Base-by-base conservation (phyloP, 805 yeast genomes). In the Kodamaea kaohsiungensis region DNA sequence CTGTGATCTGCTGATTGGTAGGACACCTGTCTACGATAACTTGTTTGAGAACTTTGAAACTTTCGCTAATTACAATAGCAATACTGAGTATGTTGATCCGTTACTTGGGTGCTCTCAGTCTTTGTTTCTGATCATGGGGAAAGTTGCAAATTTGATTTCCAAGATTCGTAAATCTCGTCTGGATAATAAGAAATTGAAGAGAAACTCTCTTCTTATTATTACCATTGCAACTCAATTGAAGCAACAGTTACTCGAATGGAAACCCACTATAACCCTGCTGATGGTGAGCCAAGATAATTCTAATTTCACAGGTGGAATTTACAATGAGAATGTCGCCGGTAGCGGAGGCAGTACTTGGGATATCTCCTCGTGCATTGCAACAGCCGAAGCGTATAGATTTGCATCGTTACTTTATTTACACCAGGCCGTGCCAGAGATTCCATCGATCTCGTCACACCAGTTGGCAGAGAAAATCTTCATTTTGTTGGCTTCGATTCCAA, bases 341-440 rank as follows among this genome's bases (percentile, higher is more conserved):
- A 39, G 35, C 17, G 43, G 47, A 12, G 33, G 37, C 33, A 35
- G 68, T 0, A 66, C 73, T 1, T 80, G 85, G 73, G 90, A 85
- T 58, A 62, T 83, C 30, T 69, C 85, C 3, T 79, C 87, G 8
- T 82, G 87, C 54, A 73, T 86, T 22, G 81, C 89, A 1, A 86
- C 89, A 0, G 89, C 90, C 1, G 90, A 86, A 61, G 86, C 89
- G 0, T 86, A 86, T 65, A 64, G 88, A 40, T 83, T 75, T 64
- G 78, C 89, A 1, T 75, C 88, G 0, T 64, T 86, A 39, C 62
- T 86, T 17, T 85, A 83, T 61, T 66, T 86, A 30, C 88, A 85
- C 64, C 89, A 86, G 62, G 86, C 89, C 0, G 88, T 86, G 3
- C 90, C 91, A 0, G 88, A 86, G 58, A 76, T 85, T 15, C 87